These are phyloP conservation scores for Pyrus hybrid DNA, from an alignment of 331 rosid genomes.

Conservation along the genomic window DNA sequence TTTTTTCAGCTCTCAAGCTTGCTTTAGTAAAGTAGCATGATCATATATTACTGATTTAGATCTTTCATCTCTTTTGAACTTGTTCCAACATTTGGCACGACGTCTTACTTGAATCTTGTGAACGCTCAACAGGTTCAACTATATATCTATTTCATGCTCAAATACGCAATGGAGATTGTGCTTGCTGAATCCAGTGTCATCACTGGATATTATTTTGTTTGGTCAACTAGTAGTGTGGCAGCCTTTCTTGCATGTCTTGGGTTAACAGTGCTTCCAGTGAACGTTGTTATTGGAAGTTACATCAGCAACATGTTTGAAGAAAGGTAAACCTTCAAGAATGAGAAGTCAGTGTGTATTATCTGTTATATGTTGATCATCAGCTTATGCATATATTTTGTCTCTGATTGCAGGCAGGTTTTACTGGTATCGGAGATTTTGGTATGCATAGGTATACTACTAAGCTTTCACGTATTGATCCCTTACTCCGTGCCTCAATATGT, in stretches of 20 bases:
- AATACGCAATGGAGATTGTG: conserved; percentile 39
- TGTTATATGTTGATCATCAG: background rate
- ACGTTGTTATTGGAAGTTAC: conserved; percentile 31
- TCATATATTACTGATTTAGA: background rate
- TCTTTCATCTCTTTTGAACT: background rate
- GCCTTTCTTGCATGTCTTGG: conserved; percentile 45
- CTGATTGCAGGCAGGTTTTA: conserved; percentile 60
- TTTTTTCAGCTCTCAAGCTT: background rate
- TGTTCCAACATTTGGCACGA: background rate
- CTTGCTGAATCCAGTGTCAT: conserved; percentile 41
- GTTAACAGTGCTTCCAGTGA: conserved; percentile 37
- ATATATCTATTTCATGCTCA: conserved; percentile 35
- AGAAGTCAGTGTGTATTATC: background rate
- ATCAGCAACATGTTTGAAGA: conserved; percentile 40
- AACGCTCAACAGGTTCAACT: conserved; percentile 28
- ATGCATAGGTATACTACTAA: conserved; percentile 61
- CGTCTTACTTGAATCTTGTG: background rate
- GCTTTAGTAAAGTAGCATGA: background rate
- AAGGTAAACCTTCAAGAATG: conserved; percentile 4
- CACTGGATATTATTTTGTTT: conserved; percentile 31
- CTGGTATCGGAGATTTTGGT: conserved; percentile 76
- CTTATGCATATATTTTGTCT: background rate
- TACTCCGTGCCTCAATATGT: conserved; percentile 73
- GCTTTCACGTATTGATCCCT: conserved; percentile 55
- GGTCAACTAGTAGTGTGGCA: conserved; percentile 36